These are phyloP conservation scores for Tetracentron sinense DNA, from an alignment of 164 flowering plant species.

Conservation along the genomic window DNA sequence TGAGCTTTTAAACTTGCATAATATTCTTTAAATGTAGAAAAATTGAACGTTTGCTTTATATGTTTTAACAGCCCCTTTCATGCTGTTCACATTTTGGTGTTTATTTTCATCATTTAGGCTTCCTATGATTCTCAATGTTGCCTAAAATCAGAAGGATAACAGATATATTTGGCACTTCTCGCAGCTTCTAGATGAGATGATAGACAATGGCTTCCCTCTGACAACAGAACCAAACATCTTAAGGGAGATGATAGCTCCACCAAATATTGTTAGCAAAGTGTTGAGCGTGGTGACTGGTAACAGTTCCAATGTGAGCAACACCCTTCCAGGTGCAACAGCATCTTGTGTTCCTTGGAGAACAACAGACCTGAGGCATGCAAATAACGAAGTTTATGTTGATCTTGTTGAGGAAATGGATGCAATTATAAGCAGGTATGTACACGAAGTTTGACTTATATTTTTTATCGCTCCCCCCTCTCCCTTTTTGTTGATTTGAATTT, in stretches of 20 bases:
- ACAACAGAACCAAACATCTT: conserved; percentile 93
- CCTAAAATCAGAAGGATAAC: conserved; percentile 18
- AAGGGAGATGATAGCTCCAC: conserved; percentile 95
- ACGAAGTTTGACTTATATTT: conserved; percentile 1
- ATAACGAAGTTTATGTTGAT: conserved; percentile 88
- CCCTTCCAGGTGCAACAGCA: conserved; percentile 86
- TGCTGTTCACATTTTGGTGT: neutral
- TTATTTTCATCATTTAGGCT: neutral
- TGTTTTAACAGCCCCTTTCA: neutral
- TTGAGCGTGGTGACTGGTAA: conserved; percentile 94
- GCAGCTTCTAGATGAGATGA: conserved; percentile 99
- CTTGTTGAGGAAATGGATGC: conserved; percentile 98
- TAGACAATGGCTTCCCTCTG: conserved; percentile 97
- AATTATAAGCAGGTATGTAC: conserved; percentile 64
- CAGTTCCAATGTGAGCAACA: conserved; percentile 81
- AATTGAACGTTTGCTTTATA: neutral
- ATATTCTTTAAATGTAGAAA: no score
- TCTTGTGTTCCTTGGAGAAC: conserved; percentile 96
- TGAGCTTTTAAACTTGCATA: no score
- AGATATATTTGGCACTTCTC: conserved; percentile 24
- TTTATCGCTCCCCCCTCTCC: conserved; percentile 1
- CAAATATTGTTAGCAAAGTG: conserved; percentile 86
- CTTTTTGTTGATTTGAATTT: neutral
- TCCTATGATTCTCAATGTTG: neutral
- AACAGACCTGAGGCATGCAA: conserved; percentile 63